phyloP scores from a whole-genome alignment of 805 yeast species.

The Barnettozyma wickerhamii region DNA sequence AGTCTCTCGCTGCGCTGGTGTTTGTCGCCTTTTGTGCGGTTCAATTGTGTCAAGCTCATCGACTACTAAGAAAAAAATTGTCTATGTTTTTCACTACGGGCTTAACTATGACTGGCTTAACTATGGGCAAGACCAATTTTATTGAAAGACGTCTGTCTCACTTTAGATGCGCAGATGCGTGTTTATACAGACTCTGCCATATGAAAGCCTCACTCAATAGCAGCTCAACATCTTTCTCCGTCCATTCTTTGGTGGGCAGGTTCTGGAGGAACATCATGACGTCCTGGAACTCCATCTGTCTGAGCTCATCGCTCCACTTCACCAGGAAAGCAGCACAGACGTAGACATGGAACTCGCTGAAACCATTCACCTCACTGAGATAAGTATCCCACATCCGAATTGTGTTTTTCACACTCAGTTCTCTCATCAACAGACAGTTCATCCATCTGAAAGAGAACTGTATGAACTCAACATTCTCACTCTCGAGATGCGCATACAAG shows the following conservation, averaged over 20 bases:
- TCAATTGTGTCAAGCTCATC: slow-evolving; percentile 10
- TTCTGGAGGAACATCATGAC: slow-evolving; percentile 87
- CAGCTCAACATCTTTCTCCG: slow-evolving; percentile 84
- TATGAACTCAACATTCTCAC: slow-evolving; percentile 86
- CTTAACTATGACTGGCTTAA: no score
- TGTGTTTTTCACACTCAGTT: slow-evolving; percentile 69
- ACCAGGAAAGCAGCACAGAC: slow-evolving; percentile 96
- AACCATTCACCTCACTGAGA: slow-evolving; percentile 69
- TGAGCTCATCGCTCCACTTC: slow-evolving; percentile 75
- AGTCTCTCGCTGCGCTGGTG: neutral
- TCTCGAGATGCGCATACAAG: slow-evolving; percentile 67
- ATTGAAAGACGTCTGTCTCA: neutral
- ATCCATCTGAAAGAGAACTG: slow-evolving; percentile 98
- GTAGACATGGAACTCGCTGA: slow-evolving; percentile 89
- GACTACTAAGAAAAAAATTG: neutral
- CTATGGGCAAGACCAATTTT: neutral
- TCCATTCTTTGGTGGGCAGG: slow-evolving; percentile 84
- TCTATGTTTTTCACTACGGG: no score
- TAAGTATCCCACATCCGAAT: slow-evolving; percentile 99
- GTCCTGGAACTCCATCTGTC: slow-evolving; percentile 90
- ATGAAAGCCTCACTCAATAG: slow-evolving; percentile 92
- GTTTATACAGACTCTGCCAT: slow-evolving; percentile 91
- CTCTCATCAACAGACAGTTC: slow-evolving; percentile 97
- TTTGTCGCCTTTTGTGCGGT: no score
- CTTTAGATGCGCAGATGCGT: slow-evolving; percentile 83